These are phyloP conservation scores for Blastomyces parvus DNA, from an alignment of 2,329 filamentous ascomycete genomes.

Conservation along the genomic window DNA sequence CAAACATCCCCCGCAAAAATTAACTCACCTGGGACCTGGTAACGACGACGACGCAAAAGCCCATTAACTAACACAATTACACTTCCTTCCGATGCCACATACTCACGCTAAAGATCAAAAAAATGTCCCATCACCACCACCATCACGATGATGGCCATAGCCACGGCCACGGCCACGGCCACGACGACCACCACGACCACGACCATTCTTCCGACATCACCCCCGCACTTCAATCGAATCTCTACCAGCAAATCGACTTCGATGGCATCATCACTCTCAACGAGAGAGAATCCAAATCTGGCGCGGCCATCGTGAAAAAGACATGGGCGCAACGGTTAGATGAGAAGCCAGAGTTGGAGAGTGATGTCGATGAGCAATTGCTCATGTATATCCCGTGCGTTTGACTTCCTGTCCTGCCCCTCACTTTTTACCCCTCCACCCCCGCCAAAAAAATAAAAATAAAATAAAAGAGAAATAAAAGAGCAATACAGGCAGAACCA, in stretches of 20 bases:
- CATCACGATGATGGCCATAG: conserved; percentile 32
- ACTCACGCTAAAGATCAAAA: conserved; percentile 13
- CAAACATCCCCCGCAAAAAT: not conserved
- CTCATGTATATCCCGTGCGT: conserved; percentile 81
- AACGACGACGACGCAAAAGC: not conserved
- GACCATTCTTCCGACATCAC: conserved; percentile 90
- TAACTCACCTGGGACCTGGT: not conserved
- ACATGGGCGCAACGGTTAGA: conserved; percentile 76
- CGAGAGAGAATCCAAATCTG: conserved; percentile 59
- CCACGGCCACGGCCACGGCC: conserved; percentile 38
- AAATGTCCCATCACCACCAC: conserved; percentile 32
- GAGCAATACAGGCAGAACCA: not conserved
- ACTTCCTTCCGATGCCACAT: not conserved
- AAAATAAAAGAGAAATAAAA: not conserved
- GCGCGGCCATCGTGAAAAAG: conserved; percentile 72
- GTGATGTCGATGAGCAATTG: conserved; percentile 87
- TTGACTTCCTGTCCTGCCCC: conserved; percentile 5
- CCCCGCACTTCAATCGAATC: conserved; percentile 77
- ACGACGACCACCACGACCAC: conserved; percentile 53
- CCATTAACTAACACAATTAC: not conserved
- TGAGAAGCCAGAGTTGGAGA: conserved; percentile 64
- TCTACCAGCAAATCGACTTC: conserved; percentile 90
- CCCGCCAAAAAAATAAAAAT: no score
- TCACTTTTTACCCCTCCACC: conserved; percentile 7
- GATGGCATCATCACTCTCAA: conserved; percentile 76